Evolutionary conservation across 371 early-diverging fungal genomes (phyloP).

Genomic region (Mortierella sp.): DNA sequence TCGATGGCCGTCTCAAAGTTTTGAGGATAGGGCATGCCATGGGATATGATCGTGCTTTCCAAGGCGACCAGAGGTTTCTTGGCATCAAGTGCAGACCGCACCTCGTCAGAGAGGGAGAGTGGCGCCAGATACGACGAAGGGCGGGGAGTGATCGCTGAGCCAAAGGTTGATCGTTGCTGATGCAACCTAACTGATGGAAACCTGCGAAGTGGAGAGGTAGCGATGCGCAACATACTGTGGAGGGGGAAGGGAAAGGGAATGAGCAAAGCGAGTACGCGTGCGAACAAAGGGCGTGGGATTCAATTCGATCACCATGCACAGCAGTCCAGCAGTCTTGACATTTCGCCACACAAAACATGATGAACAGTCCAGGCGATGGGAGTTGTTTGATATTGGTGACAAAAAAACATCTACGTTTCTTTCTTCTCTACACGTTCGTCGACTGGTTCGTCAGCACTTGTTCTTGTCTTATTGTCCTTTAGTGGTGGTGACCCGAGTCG

Average conservation of each 20-base stretch:
- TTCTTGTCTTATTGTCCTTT: conserved; percentile 7
- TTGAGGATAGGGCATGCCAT: conserved; percentile 96
- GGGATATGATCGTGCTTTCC: conserved; percentile 94
- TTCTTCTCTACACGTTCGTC: conserved; percentile 8
- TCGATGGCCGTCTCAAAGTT: conserved; percentile 85
- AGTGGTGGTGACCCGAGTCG: conserved; percentile 37
- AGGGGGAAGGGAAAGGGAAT: not conserved
- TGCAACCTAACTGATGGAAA: not conserved
- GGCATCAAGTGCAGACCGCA: conserved; percentile 67
- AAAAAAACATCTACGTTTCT: conserved; percentile 36
- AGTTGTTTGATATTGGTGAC: conserved; percentile 16
- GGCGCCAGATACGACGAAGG: conserved; percentile 17
- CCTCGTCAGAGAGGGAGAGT: conserved; percentile 48
- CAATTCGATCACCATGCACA: too few species aligned
- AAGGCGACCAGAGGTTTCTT: conserved; percentile 88
- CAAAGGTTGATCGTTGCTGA: not conserved
- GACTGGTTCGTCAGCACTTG: not conserved
- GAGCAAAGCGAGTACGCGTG: not conserved
- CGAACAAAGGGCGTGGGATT: not conserved
- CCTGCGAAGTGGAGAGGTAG: conserved; percentile 8
- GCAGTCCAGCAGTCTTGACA: too few species aligned
- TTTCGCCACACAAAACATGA: too few species aligned
- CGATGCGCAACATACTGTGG: conserved; percentile 13
- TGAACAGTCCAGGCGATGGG: not conserved
- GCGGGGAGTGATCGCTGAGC: conserved; percentile 1